These are phyloP conservation scores for Phytophthora gonapodyides DNA, from an alignment of 352 stramenopile genomes.

Conservation along the genomic window DNA sequence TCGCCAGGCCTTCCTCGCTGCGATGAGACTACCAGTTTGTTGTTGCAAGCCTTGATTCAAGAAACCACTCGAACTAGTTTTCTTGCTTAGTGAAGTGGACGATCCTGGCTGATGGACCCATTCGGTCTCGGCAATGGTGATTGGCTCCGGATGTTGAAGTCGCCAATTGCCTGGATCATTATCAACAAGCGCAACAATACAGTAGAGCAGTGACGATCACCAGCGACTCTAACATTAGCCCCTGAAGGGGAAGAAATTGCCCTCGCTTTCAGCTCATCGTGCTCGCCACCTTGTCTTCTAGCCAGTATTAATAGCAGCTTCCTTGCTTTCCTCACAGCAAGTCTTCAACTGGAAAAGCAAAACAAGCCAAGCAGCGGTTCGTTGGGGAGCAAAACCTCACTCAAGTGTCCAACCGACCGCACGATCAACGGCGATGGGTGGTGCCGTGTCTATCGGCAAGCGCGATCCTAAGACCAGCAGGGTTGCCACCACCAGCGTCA, in stretches of 20 bases:
- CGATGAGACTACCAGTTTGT: too few relatives aligned
- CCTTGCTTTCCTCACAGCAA: neutral
- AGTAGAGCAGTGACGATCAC: neutral
- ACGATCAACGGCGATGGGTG: conserved; percentile 26
- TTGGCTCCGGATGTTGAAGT: conserved; percentile 25
- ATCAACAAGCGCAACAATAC: too few relatives aligned
- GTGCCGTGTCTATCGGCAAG: conserved; percentile 31
- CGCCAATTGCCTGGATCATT: too few relatives aligned
- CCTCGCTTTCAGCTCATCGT: neutral
- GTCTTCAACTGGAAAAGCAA: neutral
- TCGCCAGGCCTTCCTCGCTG: too few relatives aligned
- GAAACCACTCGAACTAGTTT: too few relatives aligned
- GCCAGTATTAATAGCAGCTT: conserved; percentile 18
- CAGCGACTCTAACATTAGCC: conserved; percentile 16
- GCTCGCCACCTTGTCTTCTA: neutral
- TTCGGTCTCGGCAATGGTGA: neutral
- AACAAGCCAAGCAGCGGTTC: neutral
- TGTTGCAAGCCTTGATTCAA: too few relatives aligned
- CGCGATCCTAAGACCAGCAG: conserved; percentile 6
- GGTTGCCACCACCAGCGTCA: conserved; percentile 21
- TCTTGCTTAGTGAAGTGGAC: too few relatives aligned
- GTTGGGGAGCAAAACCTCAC: neutral
- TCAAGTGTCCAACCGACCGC: neutral
- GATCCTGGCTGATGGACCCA: neutral
- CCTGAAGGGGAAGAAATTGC: neutral